Evolutionary conservation across 208 protist species (phyloP), one percentile per base, ranked within the genome.

Genomic region (Leishmania guyanensis): DNA sequence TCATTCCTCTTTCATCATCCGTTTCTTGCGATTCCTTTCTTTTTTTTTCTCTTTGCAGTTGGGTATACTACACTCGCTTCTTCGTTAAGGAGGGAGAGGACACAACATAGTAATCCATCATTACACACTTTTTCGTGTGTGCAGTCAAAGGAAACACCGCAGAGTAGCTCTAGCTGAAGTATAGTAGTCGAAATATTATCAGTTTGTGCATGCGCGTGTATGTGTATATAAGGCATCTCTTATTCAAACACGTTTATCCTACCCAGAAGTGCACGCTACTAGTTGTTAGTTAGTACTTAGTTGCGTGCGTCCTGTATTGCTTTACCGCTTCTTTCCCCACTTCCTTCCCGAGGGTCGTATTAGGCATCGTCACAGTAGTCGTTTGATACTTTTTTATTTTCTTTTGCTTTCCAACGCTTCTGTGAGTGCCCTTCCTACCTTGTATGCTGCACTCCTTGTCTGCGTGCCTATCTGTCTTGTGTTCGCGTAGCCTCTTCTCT

Each of bases 1-100:
- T 26, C 9, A 62, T 26, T 62, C 22, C 20, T 62, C 20, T 62
- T 16, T 26, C 20, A n/a, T 16, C 22, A 26, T 62, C 3, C 22
- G 6, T 62, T 62, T 62, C 20, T 26, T 26, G 56, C 22, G 56
- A n/a, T 26, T 62, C 56, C 56, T 26, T 62, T 62, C 56, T n/a
- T 2, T 62, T 62, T 62, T 62, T 62, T 43, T 46, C 6, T 46
- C 43, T 62, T 16, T 62, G 56, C 22, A 26, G 20, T 62, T 26
- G 56, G 20, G n/a, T 71, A 33, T 71, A 20, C 36, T 8, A 39
- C n/a, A 33, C 39, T 71, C 39, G 43, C 4, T 46, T 46, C 43
- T 66, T 66, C n/a, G 22, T 66, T 66, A 66, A 66, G 60, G 22
- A 66, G 60, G n/a, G 60, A 66, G 60, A 66, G 3, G 60, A 66